Base-by-base conservation (phyloP, 2,329 filamentous ascomycete species). In the Neopestalotiopsis clavispora region DNA sequence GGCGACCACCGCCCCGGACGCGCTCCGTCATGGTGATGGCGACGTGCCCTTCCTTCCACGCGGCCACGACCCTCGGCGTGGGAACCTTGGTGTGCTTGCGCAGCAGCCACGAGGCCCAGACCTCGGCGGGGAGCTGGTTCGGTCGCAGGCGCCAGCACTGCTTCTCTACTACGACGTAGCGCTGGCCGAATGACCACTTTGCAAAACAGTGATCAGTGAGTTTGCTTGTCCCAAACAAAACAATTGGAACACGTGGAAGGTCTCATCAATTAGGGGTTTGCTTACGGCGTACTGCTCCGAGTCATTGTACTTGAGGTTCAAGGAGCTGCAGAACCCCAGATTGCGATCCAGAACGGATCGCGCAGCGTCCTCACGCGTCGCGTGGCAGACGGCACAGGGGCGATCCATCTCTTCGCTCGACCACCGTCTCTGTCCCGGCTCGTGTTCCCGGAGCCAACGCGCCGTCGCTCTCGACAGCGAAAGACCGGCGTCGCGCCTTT, bases 11-110 rank as follows among this genome's bases (percentile, higher is more conserved):
- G 23, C 23, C 76, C 2, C 61, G 67, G 17, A 67, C 68, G 1
- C 59, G 68, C 49, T 77, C 75, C 2, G 69, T 66, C 56, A 78
- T 75, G 1, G 75, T 77, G 65, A 77, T 72, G 23, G 74, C 69
- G 32, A 73, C 75, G 3, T 72, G 73, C 10, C 72, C 68, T 62
- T 77, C 75, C 58, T 74, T 77, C 76, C 76, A 78, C 4, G 73
- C 73, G 14, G 74, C 73, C 7, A 74, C 69, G 23, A 78, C 69
- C 52, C 69, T 71, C 1, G 72, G 74, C 1, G 73, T 69, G 9
- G 75, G 76, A 9, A 76, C 72, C 2, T 57, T 64, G 10, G 66
- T 71, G 10, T 63, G 58, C 17, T 49, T 68, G 20, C 65, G 67
- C 4, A 77, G 45, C 9, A 74, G 45, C 42, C 71, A 62, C 7